Conservation (phyloP, 331 rosid species). For the Quercus phellos region DNA sequence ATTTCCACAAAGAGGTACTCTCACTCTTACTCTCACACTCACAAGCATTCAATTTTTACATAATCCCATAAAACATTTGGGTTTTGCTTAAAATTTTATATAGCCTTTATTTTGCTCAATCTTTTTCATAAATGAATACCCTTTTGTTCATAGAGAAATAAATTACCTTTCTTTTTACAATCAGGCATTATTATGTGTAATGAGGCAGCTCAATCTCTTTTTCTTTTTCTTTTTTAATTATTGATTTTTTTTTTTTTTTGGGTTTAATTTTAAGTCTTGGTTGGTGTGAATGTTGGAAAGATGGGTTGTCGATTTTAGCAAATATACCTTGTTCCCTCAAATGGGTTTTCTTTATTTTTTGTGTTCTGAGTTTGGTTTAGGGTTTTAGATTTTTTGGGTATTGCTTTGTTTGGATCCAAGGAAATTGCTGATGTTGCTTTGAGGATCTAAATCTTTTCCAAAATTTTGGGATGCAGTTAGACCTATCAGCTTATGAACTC, state of each 20-base stretch:
- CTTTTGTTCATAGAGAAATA: constrained; percentile 3
- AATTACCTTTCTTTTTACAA: background rate
- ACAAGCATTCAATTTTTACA: constrained; percentile 20
- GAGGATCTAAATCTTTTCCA: background rate
- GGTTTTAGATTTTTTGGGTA: constrained; percentile 50
- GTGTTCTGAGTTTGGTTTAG: constrained; percentile 25
- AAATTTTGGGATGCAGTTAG: background rate
- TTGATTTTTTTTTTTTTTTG: background rate
- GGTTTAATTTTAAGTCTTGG: background rate
- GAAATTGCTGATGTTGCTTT: constrained; percentile 13
- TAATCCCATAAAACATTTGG: background rate
- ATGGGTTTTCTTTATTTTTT: constrained; percentile 19
- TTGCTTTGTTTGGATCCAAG: constrained; percentile 30
- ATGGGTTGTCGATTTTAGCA: constrained; percentile 12
- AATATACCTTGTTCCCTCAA: background rate
- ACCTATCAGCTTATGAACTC: background rate
- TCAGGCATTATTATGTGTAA: constrained; percentile 22
- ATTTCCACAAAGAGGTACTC: constrained; percentile 29
- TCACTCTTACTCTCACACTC: too few relatives aligned
- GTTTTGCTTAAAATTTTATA: background rate
- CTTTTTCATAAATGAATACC: too few relatives aligned
- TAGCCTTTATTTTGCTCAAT: constrained; percentile 4
- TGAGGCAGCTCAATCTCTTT: background rate
- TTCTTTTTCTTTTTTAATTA: background rate
- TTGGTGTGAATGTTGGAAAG: background rate